Percentiles rank a stretch among this genome's conserved stretches.
Conservation (phyloP, 2,329 filamentous ascomycete genomes). For the Fusarium sororula region DNA sequence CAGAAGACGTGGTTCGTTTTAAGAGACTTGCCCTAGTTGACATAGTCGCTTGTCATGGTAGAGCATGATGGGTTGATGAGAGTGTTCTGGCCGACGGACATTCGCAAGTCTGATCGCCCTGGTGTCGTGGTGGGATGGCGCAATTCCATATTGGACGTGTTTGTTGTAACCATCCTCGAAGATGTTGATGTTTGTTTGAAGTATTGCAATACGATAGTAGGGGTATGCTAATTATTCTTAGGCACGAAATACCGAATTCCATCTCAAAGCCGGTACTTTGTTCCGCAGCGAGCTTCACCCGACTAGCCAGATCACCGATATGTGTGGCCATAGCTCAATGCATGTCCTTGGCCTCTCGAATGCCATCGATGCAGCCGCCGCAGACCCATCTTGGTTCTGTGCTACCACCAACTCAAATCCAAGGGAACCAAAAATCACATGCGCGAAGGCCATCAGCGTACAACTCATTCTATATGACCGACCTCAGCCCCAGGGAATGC, state of each 20-base stretch:
- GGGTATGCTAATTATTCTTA: slow-evolving; percentile 50
- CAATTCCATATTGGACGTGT: slow-evolving; percentile 89
- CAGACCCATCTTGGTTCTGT: slow-evolving; percentile 76
- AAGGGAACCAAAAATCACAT: slow-evolving; percentile 76
- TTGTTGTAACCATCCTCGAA: slow-evolving; percentile 89
- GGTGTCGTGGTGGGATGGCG: slow-evolving; percentile 95
- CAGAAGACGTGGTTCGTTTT: slow-evolving; percentile 93
- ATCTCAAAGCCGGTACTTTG: slow-evolving; percentile 83
- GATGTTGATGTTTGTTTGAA: slow-evolving; percentile 79
- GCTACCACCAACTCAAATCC: slow-evolving; percentile 62
- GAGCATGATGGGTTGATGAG: slow-evolving; percentile 91
- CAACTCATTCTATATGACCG: slow-evolving; percentile 92
- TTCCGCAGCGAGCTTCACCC: slow-evolving; percentile 85
- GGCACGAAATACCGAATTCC: slow-evolving; percentile 85
- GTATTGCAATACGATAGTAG: neutral
- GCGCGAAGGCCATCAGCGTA: slow-evolving; percentile 75
- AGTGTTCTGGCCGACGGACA: slow-evolving; percentile 97
- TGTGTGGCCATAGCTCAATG: slow-evolving; percentile 85
- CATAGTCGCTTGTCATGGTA: slow-evolving; percentile 65
- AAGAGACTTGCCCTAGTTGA: slow-evolving; percentile 48
- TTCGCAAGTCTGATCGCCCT: slow-evolving; percentile 73
- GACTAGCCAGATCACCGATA: slow-evolving; percentile 79
- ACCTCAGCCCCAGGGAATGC: slow-evolving; percentile 87
- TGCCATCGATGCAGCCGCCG: slow-evolving; percentile 56
- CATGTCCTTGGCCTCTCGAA: slow-evolving; percentile 89